A percentile compares a stretch with the other conserved stretches of the same genome.
Evolutionary conservation across 495 filamentous ascomycete genomes (phyloP).

Genomic region (Neurospora cerealis): DNA sequence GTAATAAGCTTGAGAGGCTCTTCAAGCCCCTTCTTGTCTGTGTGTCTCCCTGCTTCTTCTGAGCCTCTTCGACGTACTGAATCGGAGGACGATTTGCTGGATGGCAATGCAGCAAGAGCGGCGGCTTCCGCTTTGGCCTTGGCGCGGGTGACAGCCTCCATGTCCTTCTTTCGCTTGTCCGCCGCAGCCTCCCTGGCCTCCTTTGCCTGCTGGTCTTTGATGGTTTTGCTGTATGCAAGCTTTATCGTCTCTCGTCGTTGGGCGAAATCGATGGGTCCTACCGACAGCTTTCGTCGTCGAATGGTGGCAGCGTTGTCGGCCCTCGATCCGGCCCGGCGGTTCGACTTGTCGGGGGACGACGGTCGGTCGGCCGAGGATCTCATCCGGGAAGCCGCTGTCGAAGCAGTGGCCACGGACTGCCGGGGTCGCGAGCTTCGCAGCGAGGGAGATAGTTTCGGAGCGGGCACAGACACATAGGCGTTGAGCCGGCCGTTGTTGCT

Average conservation of each 20-base stretch:
- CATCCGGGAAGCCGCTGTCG: constrained; percentile 54
- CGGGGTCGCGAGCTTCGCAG: constrained; percentile 75
- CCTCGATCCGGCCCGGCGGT: constrained; percentile 25
- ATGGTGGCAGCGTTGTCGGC: constrained; percentile 19
- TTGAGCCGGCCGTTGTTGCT: constrained; percentile 30
- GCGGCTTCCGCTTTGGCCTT: constrained; percentile 25
- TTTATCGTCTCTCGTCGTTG: constrained; percentile 68
- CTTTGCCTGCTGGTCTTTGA: constrained; percentile 56
- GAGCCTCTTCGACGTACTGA: background rate
- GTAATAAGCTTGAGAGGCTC: constrained; percentile 21
- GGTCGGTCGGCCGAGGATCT: constrained; percentile 33
- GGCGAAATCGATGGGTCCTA: constrained; percentile 69
- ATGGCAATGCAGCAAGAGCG: constrained; percentile 9
- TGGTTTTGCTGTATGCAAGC: constrained; percentile 67
- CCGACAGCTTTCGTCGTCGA: constrained; percentile 36
- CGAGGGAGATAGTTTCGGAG: constrained; percentile 50
- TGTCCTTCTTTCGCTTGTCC: constrained; percentile 30
- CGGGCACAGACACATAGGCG: constrained; percentile 41
- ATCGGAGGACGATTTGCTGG: background rate
- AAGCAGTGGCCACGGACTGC: constrained; percentile 67
- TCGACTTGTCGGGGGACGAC: constrained; percentile 26
- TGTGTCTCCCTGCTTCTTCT: background rate
- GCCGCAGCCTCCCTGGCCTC: constrained; percentile 39
- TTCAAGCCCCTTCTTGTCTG: constrained; percentile 9
- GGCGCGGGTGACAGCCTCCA: constrained; percentile 27